phyloP scores from a whole-genome alignment of 768 basidiomycete genomes.

The Galerina sulciceps region DNA sequence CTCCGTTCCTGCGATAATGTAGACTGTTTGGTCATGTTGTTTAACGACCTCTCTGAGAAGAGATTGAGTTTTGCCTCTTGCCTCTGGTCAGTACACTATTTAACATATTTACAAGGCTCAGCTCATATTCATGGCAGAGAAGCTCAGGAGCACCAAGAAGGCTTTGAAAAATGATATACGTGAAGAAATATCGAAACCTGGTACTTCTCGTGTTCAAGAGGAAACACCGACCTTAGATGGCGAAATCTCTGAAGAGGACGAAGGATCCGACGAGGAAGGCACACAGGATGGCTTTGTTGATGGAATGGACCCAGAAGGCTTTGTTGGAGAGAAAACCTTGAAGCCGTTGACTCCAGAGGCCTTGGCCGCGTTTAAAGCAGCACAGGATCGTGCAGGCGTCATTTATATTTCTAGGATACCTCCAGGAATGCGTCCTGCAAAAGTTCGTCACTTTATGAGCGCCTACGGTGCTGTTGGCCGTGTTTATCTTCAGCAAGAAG shows the following conservation, averaged over 20 bases:
- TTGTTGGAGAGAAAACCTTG: slow-evolving; percentile 63
- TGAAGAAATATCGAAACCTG: slow-evolving; percentile 12
- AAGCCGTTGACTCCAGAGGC: slow-evolving; percentile 79
- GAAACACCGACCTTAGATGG: slow-evolving; percentile 1
- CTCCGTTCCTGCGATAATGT: background rate
- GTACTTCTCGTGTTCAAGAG: slow-evolving; percentile 17
- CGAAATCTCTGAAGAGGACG: slow-evolving; percentile 14
- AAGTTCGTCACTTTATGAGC: slow-evolving; percentile 93
- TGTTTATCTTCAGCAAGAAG: slow-evolving; percentile 94
- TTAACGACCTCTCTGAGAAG: background rate
- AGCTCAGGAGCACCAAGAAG: background rate
- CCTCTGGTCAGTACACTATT: background rate
- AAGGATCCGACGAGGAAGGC: slow-evolving; percentile 30
- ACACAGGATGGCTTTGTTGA: slow-evolving; percentile 36
- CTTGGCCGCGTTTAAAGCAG: slow-evolving; percentile 72
- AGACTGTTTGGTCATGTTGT: slow-evolving; percentile 1
- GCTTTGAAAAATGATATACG: background rate
- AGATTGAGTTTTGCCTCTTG: background rate
- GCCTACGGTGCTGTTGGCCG: slow-evolving; percentile 89
- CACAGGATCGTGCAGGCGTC: slow-evolving; percentile 80
- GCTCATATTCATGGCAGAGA: slow-evolving; percentile 1
- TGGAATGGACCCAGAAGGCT: slow-evolving; percentile 64
- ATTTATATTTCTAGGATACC: slow-evolving; percentile 96
- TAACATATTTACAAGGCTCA: background rate
- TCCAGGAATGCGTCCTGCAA: slow-evolving; percentile 96